Percentiles rank a stretch among this genome's conserved stretches.
Conservation (phyloP, 805 yeast genomes). For the Candida ipomoeae region DNA sequence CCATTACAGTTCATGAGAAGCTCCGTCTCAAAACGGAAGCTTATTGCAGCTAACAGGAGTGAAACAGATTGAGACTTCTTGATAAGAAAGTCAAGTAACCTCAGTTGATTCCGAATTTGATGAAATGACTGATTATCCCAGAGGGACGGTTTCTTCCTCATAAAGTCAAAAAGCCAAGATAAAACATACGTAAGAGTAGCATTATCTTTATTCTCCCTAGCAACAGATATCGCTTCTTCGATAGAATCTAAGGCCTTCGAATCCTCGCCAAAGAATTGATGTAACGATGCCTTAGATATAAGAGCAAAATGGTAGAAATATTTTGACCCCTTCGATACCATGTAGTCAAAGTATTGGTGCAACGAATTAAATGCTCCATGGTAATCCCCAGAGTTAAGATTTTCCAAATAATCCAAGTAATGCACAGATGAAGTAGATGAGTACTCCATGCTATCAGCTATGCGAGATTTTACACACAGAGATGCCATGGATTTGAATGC, state of each 20-base stretch:
- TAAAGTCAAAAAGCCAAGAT: constrained; percentile 69
- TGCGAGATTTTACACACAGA: constrained; percentile 21
- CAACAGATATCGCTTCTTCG: constrained; percentile 83
- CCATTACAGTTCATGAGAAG: constrained; percentile 52
- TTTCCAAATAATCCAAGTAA: constrained; percentile 59
- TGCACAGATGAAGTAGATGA: constrained; percentile 26
- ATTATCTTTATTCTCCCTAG: constrained; percentile 78
- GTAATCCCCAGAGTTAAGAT: constrained; percentile 56
- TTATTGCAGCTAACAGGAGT: constrained; percentile 49
- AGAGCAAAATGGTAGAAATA: constrained; percentile 74
- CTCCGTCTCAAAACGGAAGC: constrained; percentile 62
- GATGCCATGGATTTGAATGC: constrained; percentile 46
- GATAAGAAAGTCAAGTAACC: constrained; percentile 59
- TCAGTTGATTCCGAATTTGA: constrained; percentile 51
- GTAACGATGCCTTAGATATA: constrained; percentile 65
- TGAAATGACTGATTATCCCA: constrained; percentile 44
- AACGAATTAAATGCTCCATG: constrained; percentile 48
- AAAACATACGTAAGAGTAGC: constrained; percentile 67
- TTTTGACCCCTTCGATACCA: constrained; percentile 62
- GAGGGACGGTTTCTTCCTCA: constrained; percentile 62
- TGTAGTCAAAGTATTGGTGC: constrained; percentile 68
- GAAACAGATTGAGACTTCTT: constrained; percentile 50
- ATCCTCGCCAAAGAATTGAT: constrained; percentile 62
- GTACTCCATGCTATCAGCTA: neutral
- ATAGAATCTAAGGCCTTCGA: constrained; percentile 72